Percentiles rank a stretch among this genome's conserved stretches.
Evolutionary conservation across 345 rosid species (phyloP).

Genomic region (Eucalyptus pauciflora): DNA sequence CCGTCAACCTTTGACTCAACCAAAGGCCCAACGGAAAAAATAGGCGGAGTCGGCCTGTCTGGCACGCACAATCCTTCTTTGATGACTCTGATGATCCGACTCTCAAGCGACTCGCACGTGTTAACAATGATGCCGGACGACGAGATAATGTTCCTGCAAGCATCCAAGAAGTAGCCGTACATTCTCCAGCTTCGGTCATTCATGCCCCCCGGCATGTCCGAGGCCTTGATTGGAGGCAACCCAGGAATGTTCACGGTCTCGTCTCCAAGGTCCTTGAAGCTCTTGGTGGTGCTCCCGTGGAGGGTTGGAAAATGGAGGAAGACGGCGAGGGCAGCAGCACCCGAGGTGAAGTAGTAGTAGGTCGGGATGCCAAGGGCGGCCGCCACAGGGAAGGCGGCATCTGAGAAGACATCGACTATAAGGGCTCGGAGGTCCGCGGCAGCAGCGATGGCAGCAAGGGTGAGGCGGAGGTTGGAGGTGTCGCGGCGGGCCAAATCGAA

Average conservation of each 20-base stretch:
- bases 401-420: slow-evolving; percentile 14
- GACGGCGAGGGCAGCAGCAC: not conserved
- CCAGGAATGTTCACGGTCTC: slow-evolving; percentile 3
- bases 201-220: not conserved
- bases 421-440: slow-evolving; percentile 4
- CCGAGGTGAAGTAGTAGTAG: slow-evolving; percentile 10
- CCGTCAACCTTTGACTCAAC: not conserved
- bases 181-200: not conserved
- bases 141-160: not conserved
- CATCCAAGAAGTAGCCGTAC: not conserved
- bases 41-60: not conserved
- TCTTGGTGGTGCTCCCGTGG: not conserved
- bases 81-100: not conserved
- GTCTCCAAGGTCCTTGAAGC: slow-evolving; percentile 7
- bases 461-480: not conserved
- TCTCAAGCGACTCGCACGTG: not conserved
- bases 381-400: not conserved
- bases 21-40: not conserved
- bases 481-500: slow-evolving; percentile 1
- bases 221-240: not conserved
- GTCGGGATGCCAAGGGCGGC: slow-evolving; percentile 2
- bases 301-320: slow-evolving; percentile 1
- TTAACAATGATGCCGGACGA: not conserved
- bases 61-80: not conserved
- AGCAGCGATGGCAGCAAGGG: slow-evolving; percentile 1